Evolutionary conservation across 2,329 filamentous ascomycete species (phyloP).

Genomic region (Albifimbria verrucaria): DNA sequence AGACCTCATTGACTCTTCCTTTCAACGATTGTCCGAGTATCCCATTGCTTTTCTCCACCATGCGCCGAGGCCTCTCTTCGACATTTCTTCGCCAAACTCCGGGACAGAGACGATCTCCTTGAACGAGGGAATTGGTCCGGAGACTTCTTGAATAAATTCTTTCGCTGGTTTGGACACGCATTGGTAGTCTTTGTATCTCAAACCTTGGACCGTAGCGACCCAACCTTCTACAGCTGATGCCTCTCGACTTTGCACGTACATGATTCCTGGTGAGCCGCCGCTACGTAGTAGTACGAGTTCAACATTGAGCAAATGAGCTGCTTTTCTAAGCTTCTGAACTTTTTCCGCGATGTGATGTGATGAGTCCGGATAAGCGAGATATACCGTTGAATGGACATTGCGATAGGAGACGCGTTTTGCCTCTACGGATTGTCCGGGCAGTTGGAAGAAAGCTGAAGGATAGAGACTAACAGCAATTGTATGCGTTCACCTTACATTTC

Average conservation of each 20-base stretch:
- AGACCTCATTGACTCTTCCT: too few relatives aligned
- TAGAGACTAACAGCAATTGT: too few relatives aligned
- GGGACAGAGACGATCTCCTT: conserved; percentile 62
- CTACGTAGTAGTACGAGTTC: conserved; percentile 61
- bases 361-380: conserved; percentile 66
- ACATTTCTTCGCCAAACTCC: conserved; percentile 62
- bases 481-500: too few relatives aligned
- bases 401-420: neutral
- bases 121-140: conserved; percentile 26
- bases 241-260: conserved; percentile 68
- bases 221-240: conserved; percentile 55
- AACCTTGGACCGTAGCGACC: conserved; percentile 60
- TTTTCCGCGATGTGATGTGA: conserved; percentile 82
- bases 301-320: conserved; percentile 56
- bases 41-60: conserved; percentile 74
- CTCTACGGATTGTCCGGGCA: too few relatives aligned
- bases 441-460: too few relatives aligned
- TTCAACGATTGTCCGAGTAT: too few relatives aligned
- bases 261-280: conserved; percentile 69
- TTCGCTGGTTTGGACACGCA: conserved; percentile 51
- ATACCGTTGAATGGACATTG: neutral
- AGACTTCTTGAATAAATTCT: conserved; percentile 7
- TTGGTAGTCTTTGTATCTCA: conserved; percentile 73
- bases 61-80: conserved; percentile 49
- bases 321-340: conserved; percentile 55